Conservation (phyloP, 2,329 filamentous ascomycete genomes). For the Huntiella abstrusa region DNA sequence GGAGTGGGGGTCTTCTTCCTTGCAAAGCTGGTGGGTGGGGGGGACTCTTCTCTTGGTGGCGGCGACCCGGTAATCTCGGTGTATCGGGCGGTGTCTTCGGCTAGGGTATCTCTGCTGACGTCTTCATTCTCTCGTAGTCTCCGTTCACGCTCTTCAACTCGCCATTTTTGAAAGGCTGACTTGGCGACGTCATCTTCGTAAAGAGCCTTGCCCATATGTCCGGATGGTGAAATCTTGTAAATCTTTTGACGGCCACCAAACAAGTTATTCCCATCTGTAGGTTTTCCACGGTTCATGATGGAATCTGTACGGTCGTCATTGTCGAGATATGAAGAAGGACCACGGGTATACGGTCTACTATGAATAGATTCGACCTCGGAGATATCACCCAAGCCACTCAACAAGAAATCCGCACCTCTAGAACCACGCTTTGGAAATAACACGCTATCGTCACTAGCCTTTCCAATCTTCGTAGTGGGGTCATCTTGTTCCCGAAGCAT, state of each 20-base stretch:
- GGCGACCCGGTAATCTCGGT: background rate
- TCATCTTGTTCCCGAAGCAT: conserved; percentile 94
- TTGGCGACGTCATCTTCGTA: conserved; percentile 73
- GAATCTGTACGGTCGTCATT: conserved; percentile 60
- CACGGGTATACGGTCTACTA: conserved; percentile 38
- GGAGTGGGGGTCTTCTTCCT: conserved; percentile 17
- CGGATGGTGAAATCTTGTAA: conserved; percentile 55
- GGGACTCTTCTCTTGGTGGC: background rate
- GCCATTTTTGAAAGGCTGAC: conserved; percentile 68
- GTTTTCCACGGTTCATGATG: conserved; percentile 70
- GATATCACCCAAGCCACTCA: conserved; percentile 53
- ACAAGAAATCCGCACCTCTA: conserved; percentile 47
- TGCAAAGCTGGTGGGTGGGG: conserved; percentile 1
- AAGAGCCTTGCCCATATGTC: conserved; percentile 42
- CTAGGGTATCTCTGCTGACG: background rate
- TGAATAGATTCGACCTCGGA: conserved; percentile 74
- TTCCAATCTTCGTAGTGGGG: conserved; percentile 71
- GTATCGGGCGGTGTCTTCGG: background rate
- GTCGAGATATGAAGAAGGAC: conserved; percentile 40
- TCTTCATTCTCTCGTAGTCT: background rate
- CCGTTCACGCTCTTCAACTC: conserved; percentile 40
- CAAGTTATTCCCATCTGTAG: conserved; percentile 73
- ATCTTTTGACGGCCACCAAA: conserved; percentile 95
- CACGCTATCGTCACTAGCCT: conserved; percentile 89
- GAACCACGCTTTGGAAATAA: conserved; percentile 67